These are phyloP conservation scores for Dillenia suffruticosa DNA, from an alignment of 164 flowering plant genomes.

Conservation along the genomic window DNA sequence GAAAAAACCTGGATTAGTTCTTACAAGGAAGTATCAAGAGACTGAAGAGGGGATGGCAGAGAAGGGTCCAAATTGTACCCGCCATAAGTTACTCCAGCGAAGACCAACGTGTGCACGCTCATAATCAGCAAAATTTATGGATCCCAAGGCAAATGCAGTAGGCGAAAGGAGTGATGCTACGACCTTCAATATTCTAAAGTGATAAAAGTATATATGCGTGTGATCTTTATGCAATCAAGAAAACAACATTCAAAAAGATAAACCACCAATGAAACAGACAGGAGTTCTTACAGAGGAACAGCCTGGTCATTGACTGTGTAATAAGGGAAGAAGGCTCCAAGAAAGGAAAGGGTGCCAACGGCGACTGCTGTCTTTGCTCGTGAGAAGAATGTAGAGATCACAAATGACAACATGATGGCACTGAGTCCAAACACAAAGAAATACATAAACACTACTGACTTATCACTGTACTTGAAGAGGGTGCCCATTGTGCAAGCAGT, in stretches of 20 bases:
- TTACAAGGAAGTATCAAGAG: slow-evolving; percentile 5
- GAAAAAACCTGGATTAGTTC: not conserved
- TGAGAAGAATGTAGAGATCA: slow-evolving; percentile 88
- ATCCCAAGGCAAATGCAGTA: slow-evolving; percentile 95
- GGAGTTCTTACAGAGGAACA: slow-evolving; percentile 67
- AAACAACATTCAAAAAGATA: slow-evolving; percentile 1
- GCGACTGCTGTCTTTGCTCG: slow-evolving; percentile 99
- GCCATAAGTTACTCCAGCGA: slow-evolving; percentile 98
- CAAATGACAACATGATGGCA: slow-evolving; percentile 82
- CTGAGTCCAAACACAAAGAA: slow-evolving; percentile 92
- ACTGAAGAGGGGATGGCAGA: not conserved
- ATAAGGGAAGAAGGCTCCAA: slow-evolving; percentile 94
- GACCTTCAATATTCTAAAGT: slow-evolving; percentile 64
- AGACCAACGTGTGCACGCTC: slow-evolving; percentile 99
- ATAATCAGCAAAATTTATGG: slow-evolving; percentile 94
- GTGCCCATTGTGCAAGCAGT: slow-evolving; percentile 83
- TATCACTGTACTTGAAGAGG: slow-evolving; percentile 88
- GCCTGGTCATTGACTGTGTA: slow-evolving; percentile 82
- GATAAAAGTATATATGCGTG: slow-evolving; percentile 1
- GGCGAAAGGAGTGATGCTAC: slow-evolving; percentile 93
- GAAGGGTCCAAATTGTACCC: slow-evolving; percentile 37
- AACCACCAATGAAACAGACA: slow-evolving; percentile 4
- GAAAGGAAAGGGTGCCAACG: slow-evolving; percentile 94
- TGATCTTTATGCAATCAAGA: slow-evolving; percentile 2
- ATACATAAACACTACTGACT: slow-evolving; percentile 82